Conservation (phyloP, 192 early-diverging fungal species). For the Paraglomus occultum region DNA sequence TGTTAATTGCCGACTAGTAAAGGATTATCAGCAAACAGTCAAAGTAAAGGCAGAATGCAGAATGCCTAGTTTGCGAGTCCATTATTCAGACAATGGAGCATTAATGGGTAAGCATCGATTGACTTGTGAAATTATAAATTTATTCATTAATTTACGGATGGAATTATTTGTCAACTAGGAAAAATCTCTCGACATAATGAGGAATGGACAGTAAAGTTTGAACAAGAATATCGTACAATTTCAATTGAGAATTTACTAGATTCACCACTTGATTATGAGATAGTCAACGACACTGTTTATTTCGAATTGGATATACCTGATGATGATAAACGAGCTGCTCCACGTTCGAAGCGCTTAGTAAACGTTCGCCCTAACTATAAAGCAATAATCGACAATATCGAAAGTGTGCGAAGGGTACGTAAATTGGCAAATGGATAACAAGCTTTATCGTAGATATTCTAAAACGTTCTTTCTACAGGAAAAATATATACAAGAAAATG, state of each 20-base stretch:
- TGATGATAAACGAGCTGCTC: conserved; percentile 36
- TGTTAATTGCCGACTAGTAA: conserved; percentile 76
- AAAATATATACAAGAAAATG: conserved; percentile 71
- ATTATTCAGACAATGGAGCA: conserved; percentile 42
- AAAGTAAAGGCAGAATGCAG: conserved; percentile 59
- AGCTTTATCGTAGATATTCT: background rate
- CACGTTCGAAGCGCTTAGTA: conserved; percentile 38
- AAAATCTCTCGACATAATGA: conserved; percentile 41
- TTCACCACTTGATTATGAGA: conserved; percentile 59
- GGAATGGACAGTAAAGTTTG: conserved; percentile 52
- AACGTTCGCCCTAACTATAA: conserved; percentile 54
- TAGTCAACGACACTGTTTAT: conserved; percentile 72
- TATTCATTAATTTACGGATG: conserved; percentile 12
- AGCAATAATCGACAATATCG: conserved; percentile 55
- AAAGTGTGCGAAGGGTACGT: conserved; percentile 59
- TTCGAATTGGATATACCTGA: conserved; percentile 59
- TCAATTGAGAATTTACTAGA: conserved; percentile 55
- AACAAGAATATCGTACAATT: conserved; percentile 41
- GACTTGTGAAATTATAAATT: conserved; percentile 5
- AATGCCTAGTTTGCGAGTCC: conserved; percentile 49
- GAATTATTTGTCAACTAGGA: conserved; percentile 22
- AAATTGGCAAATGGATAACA: background rate
- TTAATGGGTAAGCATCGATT: conserved; percentile 41
- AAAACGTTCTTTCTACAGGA: conserved; percentile 43
- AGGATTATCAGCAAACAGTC: conserved; percentile 77